Base-by-base conservation (phyloP, 169 alveolate genomes). In the Plasmodium falciparum region DNA sequence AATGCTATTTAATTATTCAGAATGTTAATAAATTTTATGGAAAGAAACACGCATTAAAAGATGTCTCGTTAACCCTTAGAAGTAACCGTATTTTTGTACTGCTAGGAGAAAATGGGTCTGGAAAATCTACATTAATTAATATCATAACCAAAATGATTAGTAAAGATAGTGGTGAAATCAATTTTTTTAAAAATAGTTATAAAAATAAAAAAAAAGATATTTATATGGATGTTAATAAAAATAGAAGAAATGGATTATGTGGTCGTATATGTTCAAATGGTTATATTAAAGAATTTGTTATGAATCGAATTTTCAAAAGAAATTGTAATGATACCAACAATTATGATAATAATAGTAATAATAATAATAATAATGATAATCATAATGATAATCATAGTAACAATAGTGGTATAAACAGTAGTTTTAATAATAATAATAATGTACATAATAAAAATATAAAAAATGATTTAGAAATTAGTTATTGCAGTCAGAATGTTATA, bases 61-160 rank as follows among this genome's bases (percentile, higher is more conserved):
- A 83, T 49, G 73, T 83, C 20, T 83, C 91, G 0, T 62, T 83
- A 22, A 56, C 72, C 29, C 62, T 83, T 26, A 17, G 52, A 15
- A 83, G 78, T 22, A 83, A 83, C n/a, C 17, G 85, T 24, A 67
- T 83, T 54, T 83, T 83, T 49, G 91, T 70, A 22, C 47, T 83
- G 73, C 39, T 83, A 9, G 91, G 91, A 47, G 91, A 83, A 56
- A 83, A 83, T 29, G 91, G 91, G 33, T 83, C 91, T 5, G 91
- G 91, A 13, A 83, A 83, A 71, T 83, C 91, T 2, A 83, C 91
- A 12, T 67, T 83, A n/a, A 83, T 83, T 56, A 83, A 83, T 61
- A 70, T 83, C 13, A 83, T 83, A 12, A 83, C 91, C 6, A 24
- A 59, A 39, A 83, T 83, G 91, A 83, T 83, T 22, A 70, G 50